Evolutionary conservation across 202 grass and related monocot species (phyloP).

Genomic region (Setaria viridis): DNA sequence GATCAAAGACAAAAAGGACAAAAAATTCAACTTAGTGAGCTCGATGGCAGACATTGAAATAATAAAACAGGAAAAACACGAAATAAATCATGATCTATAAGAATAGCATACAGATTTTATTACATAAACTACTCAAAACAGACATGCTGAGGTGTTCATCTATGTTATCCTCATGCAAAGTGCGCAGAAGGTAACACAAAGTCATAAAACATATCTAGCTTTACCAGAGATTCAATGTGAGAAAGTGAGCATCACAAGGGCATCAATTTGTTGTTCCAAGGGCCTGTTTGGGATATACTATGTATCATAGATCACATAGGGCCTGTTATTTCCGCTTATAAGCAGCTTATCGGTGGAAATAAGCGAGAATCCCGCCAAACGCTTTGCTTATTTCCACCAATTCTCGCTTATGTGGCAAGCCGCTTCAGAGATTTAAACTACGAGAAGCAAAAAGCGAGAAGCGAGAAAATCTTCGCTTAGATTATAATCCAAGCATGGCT

Average conservation of each 20-base stretch:
- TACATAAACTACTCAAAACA: constrained; percentile 3
- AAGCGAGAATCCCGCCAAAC: no score
- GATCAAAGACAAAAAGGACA: constrained; percentile 18
- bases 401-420: no score
- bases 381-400: no score
- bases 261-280: constrained; percentile 12
- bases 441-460: no score
- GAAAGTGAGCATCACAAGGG: constrained; percentile 19
- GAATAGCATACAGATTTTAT: background rate
- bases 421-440: no score
- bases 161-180: constrained; percentile 13
- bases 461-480: no score
- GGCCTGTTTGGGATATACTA: background rate
- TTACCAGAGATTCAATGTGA: constrained; percentile 5
- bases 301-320: no score
- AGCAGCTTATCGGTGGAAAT: no score
- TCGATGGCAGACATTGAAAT: constrained; percentile 21
- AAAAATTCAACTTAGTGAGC: background rate
- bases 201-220: constrained; percentile 14
- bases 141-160: background rate
- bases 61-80: background rate
- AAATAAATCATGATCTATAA: constrained; percentile 18
- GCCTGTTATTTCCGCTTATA: no score
- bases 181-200: background rate
- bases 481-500: no score